Percentiles rank a stretch among this genome's conserved stretches.
Evolutionary conservation across 2,329 filamentous ascomycete species (phyloP).

Genomic region (Periconia sp.): DNA sequence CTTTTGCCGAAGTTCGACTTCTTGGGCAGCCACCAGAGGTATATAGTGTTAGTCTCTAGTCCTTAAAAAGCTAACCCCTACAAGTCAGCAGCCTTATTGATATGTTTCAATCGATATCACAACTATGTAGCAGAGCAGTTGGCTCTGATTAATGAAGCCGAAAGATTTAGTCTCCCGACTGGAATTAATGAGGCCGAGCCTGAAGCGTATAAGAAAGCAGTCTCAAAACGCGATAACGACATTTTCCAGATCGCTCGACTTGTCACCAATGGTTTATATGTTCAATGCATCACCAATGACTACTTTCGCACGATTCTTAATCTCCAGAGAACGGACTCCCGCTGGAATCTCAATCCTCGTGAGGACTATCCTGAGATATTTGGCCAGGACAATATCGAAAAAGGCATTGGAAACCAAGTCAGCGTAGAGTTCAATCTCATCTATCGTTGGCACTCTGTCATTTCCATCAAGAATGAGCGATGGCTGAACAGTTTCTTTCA

Average conservation of each 20-base stretch:
- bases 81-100: constrained; percentile 43
- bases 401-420: constrained; percentile 79
- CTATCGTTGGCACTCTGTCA: constrained; percentile 85
- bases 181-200: constrained; percentile 1
- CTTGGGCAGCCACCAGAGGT: constrained; percentile 73
- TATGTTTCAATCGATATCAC: constrained; percentile 76
- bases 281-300: constrained; percentile 52
- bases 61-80: not conserved
- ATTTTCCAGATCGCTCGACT: constrained; percentile 53
- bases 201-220: constrained; percentile 41
- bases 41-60: no score
- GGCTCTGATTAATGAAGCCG: constrained; percentile 80
- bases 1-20: constrained; percentile 69
- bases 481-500: constrained; percentile 68
- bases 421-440: constrained; percentile 87
- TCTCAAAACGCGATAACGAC: constrained; percentile 50
- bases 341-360: constrained; percentile 80
- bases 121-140: constrained; percentile 82
- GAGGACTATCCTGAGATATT: constrained; percentile 66
- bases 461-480: constrained; percentile 73
- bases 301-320: constrained; percentile 82
- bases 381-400: constrained; percentile 62
- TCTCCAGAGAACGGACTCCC: constrained; percentile 72
- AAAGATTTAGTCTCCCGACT: constrained; percentile 72
- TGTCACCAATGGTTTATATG: constrained; percentile 50